These are phyloP conservation scores for Parathielavia appendiculata DNA, from an alignment of 495 filamentous ascomycete species.

Conservation along the genomic window DNA sequence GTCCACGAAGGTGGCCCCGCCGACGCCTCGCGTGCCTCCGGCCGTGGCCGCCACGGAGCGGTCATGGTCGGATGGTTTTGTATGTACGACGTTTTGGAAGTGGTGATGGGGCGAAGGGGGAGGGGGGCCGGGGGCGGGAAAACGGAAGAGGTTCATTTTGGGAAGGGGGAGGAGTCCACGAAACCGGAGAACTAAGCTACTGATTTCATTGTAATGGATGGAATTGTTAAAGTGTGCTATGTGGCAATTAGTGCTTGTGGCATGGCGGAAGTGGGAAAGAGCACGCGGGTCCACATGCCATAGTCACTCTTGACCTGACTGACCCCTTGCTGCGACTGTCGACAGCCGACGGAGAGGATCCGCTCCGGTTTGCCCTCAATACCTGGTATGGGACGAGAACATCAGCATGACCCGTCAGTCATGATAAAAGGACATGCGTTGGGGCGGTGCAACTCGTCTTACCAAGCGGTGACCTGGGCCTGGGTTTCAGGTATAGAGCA, in stretches of 20 bases:
- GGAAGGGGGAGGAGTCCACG: background rate
- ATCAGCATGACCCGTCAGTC: no score
- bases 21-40: no score
- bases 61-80: background rate
- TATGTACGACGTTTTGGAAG: background rate
- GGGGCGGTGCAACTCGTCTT: no score
- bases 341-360: no score
- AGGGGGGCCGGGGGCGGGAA: background rate
- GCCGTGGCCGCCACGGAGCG: background rate
- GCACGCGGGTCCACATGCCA: background rate
- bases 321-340: background rate
- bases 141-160: no score
- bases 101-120: no score
- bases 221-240: background rate
- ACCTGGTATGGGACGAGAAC: no score
- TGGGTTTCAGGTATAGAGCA: no score
- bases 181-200: background rate
- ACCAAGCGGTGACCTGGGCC: no score
- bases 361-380: no score
- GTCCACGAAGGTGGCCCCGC: background rate
- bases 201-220: background rate
- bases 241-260: background rate
- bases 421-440: no score
- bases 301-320: background rate
- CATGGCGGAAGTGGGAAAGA: background rate